Conservation (phyloP, 495 filamentous ascomycete genomes). For the Xylaria cubensis region DNA sequence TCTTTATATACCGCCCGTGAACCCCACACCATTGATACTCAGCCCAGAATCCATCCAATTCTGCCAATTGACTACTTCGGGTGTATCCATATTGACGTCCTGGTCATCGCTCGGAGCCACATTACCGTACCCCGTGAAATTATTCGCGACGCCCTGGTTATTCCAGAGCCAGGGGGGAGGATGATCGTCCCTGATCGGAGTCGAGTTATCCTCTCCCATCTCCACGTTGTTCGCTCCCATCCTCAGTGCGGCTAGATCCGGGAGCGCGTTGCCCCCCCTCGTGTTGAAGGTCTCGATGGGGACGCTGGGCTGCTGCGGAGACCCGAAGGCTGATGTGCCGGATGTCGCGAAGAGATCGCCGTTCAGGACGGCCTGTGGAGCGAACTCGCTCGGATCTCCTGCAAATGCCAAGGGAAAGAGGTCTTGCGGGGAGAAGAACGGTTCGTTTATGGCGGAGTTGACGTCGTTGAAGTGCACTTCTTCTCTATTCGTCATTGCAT, state of each 20-base stretch:
- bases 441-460: constrained; percentile 43
- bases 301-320: constrained; percentile 20
- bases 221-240: not conserved
- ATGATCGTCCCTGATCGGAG: constrained; percentile 39
- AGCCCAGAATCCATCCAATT: constrained; percentile 51
- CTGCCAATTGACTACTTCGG: constrained; percentile 57
- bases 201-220: constrained; percentile 16
- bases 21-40: constrained; percentile 37
- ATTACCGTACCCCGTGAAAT: constrained; percentile 27
- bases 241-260: not conserved
- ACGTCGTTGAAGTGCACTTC: constrained; percentile 31
- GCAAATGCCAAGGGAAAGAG: constrained; percentile 35
- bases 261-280: constrained; percentile 16
- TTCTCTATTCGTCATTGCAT: constrained; percentile 10
- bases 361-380: constrained; percentile 18
- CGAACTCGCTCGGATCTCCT: constrained; percentile 27
- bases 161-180: constrained; percentile 56
- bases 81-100: constrained; percentile 50
- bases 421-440: constrained; percentile 42
- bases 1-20: constrained; percentile 38
- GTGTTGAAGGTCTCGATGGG: constrained; percentile 28
- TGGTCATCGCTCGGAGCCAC: constrained; percentile 31
- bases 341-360: not conserved
- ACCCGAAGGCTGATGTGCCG: not conserved
- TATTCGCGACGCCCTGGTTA: not conserved